Percentiles rank a stretch among this genome's conserved stretches.
These are phyloP conservation scores for Paraurostyla sp. DNA, from an alignment of 73 alveolate species.

Conservation along the genomic window DNA sequence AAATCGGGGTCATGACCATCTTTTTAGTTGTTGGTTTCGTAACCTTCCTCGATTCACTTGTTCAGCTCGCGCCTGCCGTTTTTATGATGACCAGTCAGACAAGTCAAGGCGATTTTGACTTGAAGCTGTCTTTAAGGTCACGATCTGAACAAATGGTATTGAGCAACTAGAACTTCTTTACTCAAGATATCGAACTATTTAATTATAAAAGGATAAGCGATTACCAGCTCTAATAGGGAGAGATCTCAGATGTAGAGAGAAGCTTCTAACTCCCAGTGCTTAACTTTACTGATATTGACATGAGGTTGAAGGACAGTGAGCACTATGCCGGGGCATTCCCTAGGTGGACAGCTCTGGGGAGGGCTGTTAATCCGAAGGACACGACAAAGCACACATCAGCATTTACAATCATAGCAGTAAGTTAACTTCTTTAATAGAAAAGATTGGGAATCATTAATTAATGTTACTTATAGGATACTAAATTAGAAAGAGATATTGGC, in stretches of 20 bases:
- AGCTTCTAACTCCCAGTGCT: background rate
- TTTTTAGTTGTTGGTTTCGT: constrained; percentile 91
- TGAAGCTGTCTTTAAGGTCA: background rate
- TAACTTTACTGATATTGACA: constrained; percentile 5
- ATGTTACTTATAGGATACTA: constrained; percentile 1
- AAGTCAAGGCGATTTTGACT: constrained; percentile 12
- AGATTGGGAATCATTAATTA: too few relatives aligned
- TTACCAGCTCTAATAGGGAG: background rate
- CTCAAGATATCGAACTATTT: constrained; percentile 39
- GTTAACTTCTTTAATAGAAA: too few relatives aligned
- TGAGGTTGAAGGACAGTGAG: background rate
- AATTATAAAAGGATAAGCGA: constrained; percentile 16
- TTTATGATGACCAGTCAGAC: constrained; percentile 87
- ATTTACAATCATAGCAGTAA: constrained; percentile 5
- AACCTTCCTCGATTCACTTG: constrained; percentile 83
- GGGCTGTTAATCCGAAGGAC: background rate
- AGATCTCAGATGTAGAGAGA: background rate
- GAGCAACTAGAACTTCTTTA: constrained; percentile 25
- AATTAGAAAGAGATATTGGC: constrained; percentile 47
- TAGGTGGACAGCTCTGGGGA: constrained; percentile 30
- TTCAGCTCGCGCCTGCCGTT: constrained; percentile 84
- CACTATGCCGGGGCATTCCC: constrained; percentile 29
- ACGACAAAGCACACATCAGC: constrained; percentile 9
- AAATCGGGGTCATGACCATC: constrained; percentile 95
- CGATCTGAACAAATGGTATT: background rate